These are phyloP conservation scores for Suillus hirtellus DNA, from an alignment of 768 basidiomycete genomes.

Conservation along the genomic window DNA sequence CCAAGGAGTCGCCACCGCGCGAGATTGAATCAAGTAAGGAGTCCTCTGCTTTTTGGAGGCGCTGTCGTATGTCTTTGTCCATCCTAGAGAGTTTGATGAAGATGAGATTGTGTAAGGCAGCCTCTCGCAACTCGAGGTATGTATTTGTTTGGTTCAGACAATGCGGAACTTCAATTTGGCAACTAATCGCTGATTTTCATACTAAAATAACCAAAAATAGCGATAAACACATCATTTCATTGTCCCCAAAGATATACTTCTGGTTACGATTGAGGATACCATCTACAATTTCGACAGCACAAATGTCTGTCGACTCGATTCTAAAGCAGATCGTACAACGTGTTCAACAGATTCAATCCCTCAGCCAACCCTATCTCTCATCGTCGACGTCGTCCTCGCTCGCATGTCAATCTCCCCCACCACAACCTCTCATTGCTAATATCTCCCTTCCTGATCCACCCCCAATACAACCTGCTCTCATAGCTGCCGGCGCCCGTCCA, in stretches of 20 bases:
- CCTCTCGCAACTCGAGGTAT: too few species aligned
- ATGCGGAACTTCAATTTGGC: constrained; percentile 15
- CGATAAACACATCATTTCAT: background rate
- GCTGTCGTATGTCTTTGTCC: constrained; percentile 7
- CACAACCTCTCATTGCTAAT: background rate
- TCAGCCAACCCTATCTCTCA: too few species aligned
- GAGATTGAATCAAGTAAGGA: background rate
- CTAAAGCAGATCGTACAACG: background rate
- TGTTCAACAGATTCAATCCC: background rate
- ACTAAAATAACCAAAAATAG: too few species aligned
- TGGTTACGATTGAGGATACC: too few species aligned
- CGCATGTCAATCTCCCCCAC: background rate
- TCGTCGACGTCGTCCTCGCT: background rate
- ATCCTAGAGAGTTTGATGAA: background rate
- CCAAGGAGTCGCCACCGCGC: background rate
- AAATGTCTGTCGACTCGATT: too few species aligned
- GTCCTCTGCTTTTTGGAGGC: background rate
- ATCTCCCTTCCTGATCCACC: constrained; percentile 13
- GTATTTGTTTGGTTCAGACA: background rate
- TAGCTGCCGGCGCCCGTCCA: constrained; percentile 2
- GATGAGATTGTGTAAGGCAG: too few species aligned
- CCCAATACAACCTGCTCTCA: background rate
- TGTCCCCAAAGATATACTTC: too few species aligned
- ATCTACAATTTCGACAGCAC: too few species aligned
- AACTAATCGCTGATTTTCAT: too few species aligned